phyloP scores from a whole-genome alignment of 1,139 yeast genomes.

The Suhomyces taliae region DNA sequence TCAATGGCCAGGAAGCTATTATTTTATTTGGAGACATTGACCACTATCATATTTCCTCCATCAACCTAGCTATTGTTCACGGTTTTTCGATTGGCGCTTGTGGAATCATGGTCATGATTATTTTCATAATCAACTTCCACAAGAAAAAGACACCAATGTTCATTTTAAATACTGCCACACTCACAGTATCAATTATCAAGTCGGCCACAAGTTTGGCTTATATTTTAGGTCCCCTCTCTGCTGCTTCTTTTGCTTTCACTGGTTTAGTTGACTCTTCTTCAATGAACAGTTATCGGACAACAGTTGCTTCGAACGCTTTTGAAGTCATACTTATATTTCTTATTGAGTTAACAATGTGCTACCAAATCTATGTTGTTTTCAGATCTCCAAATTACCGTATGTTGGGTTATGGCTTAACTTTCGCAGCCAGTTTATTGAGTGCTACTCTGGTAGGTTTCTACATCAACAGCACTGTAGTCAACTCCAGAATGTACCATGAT shows the following conservation, averaged over 20 bases:
- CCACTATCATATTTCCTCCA: constrained; percentile 6
- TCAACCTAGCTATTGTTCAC: constrained; percentile 18
- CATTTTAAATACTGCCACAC: constrained; percentile 60
- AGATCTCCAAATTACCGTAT: constrained; percentile 47
- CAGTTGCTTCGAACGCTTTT: constrained; percentile 60
- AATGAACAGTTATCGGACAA: constrained; percentile 18
- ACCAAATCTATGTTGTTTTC: constrained; percentile 72
- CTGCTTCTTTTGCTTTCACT: constrained; percentile 53
- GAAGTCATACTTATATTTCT: constrained; percentile 58
- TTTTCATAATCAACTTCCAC: constrained; percentile 39
- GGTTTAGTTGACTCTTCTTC: constrained; percentile 29
- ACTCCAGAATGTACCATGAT: constrained; percentile 14
- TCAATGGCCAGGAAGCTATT: constrained; percentile 9
- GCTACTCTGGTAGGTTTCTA: constrained; percentile 54
- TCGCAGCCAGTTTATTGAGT: constrained; percentile 44
- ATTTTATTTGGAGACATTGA: constrained; percentile 15
- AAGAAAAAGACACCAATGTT: constrained; percentile 66
- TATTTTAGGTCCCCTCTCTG: constrained; percentile 51
- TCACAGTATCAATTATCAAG: constrained; percentile 55
- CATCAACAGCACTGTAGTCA: constrained; percentile 33
- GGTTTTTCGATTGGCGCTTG: constrained; percentile 34
- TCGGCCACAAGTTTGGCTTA: constrained; percentile 58
- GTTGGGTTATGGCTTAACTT: constrained; percentile 41
- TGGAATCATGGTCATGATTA: constrained; percentile 22
- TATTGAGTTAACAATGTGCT: constrained; percentile 64